These are phyloP conservation scores for Allium sativum DNA, from an alignment of 106 monocot species.

Conservation along the genomic window DNA sequence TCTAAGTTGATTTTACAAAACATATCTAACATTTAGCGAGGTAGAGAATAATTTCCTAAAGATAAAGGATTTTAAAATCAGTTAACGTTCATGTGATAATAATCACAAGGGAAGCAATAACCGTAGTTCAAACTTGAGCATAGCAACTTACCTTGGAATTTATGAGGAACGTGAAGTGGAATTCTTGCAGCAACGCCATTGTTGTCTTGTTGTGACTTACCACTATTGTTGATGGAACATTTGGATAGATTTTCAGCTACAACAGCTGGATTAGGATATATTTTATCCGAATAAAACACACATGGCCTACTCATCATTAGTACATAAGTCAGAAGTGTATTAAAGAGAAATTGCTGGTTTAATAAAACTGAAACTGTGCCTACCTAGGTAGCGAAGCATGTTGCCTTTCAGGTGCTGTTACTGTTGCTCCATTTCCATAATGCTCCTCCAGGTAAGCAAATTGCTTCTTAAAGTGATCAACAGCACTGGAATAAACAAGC, in stretches of 20 bases:
- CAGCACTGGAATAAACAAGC: slow-evolving; percentile 52
- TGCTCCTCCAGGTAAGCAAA: slow-evolving; percentile 97
- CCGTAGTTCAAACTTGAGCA: too few relatives aligned
- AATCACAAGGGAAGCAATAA: too few relatives aligned
- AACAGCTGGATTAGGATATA: slow-evolving; percentile 24
- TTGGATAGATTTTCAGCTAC: slow-evolving; percentile 33
- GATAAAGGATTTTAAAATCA: too few relatives aligned
- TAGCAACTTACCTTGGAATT: slow-evolving; percentile 18
- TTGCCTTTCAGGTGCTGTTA: slow-evolving; percentile 68
- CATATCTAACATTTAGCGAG: too few relatives aligned
- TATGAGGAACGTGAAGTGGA: slow-evolving; percentile 46
- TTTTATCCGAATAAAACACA: slow-evolving; percentile 37
- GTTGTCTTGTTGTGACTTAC: slow-evolving; percentile 18
- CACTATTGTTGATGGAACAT: slow-evolving; percentile 41
- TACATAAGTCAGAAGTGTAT: too few relatives aligned
- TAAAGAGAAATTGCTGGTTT: too few relatives aligned
- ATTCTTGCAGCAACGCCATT: slow-evolving; percentile 17
- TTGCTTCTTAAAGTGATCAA: slow-evolving; percentile 93
- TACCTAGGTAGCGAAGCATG: slow-evolving; percentile 90
- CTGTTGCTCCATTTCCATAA: slow-evolving; percentile 55
- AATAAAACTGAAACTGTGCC: slow-evolving; percentile 3
- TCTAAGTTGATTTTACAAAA: too few relatives aligned
- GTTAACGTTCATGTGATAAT: too few relatives aligned
- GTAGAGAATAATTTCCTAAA: too few relatives aligned
- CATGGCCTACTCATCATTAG: slow-evolving; percentile 22